Base-by-base conservation (phyloP, 208 protist genomes). In the Porcisia hertigi region DNA sequence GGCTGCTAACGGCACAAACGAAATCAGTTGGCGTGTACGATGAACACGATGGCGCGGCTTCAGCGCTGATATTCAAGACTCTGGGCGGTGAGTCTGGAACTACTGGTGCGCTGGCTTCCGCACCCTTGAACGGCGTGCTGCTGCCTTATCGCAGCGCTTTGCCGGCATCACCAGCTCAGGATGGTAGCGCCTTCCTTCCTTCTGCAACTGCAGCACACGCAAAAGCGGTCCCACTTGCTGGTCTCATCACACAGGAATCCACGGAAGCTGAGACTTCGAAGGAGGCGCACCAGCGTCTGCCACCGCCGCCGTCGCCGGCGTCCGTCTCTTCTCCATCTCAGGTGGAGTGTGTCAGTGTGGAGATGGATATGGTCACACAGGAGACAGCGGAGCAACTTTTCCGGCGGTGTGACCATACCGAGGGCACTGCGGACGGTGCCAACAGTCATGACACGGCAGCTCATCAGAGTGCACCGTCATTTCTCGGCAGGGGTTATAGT, bases 331-430 rank as follows among this genome's bases (percentile, higher is more conserved):
- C 77, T 14, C 57, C 62, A 57, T 23, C 55, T 36, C 45, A 60
- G 12, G 23, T 76, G 11, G 49, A 72, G 16, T 8, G 43, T 16
- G 54, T 41, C 4, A 64, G 73, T 8, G 52, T 65, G 8, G 71
- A 41, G 34, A 73, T 76, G 71, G 71, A 76, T 47, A 73, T 36
- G 12, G 77, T 71, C 57, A 72, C 76, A 71, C 7, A n/a, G 55
- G 71, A 71, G 55, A 81, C 76, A 64, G 77, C 54, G 16, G 71
- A 55, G 12, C 70, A 55, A 12, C 77, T 81, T 71, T 49, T 23
- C 16, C 41, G 49, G 12, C 47, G 59, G 18, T 4, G 53, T 72
- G 16, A 41, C 34, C 16, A 18, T 30, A 5, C 2, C 1, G 58
- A 18, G 64, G 25, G 36, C 65, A 59, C 41, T 36, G 23, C 25